A percentile compares a stretch with the other conserved stretches of the same genome.
Conservation (phyloP, 768 basidiomycete genomes). For the Hortiboletus campestris region DNA sequence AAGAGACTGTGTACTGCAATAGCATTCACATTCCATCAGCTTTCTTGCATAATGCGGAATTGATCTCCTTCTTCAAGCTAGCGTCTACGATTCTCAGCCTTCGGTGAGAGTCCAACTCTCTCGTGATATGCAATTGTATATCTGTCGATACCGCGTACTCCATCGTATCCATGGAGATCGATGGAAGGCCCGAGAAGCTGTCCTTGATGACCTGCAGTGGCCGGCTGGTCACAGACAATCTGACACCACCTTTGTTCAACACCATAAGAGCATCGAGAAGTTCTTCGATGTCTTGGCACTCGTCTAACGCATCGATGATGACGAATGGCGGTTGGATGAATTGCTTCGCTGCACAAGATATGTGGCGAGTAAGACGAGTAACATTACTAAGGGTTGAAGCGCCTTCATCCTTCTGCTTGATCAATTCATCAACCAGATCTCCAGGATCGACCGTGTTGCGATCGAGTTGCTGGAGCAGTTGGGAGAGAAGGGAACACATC, state of each 20-base stretch:
- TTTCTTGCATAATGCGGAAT: not conserved
- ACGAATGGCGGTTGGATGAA: not conserved
- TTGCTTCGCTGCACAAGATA: not conserved
- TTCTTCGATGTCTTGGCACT: slow-evolving; percentile 9
- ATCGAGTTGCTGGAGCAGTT: slow-evolving; percentile 3
- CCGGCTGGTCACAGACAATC: slow-evolving; percentile 11
- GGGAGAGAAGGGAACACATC: slow-evolving; percentile 13
- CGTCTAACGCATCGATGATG: slow-evolving; percentile 17
- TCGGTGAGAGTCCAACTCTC: slow-evolving; percentile 5
- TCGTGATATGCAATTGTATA: slow-evolving; percentile 3
- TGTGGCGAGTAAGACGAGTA: not conserved
- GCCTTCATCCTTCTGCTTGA: not conserved
- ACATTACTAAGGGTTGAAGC: not conserved
- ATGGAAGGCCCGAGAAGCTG: not conserved
- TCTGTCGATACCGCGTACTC: not conserved
- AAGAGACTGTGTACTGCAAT: not conserved
- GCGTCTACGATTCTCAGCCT: not conserved
- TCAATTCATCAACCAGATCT: not conserved
- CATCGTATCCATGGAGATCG: slow-evolving; percentile 7
- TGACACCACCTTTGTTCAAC: not conserved
- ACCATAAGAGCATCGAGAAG: not conserved
- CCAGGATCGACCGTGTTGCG: not conserved
- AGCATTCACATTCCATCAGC: slow-evolving; percentile 12
- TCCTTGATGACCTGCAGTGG: slow-evolving; percentile 9
- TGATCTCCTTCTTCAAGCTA: slow-evolving; percentile 6